phyloP scores from a whole-genome alignment of 768 basidiomycete species.

The Filobasidium floriforme region DNA sequence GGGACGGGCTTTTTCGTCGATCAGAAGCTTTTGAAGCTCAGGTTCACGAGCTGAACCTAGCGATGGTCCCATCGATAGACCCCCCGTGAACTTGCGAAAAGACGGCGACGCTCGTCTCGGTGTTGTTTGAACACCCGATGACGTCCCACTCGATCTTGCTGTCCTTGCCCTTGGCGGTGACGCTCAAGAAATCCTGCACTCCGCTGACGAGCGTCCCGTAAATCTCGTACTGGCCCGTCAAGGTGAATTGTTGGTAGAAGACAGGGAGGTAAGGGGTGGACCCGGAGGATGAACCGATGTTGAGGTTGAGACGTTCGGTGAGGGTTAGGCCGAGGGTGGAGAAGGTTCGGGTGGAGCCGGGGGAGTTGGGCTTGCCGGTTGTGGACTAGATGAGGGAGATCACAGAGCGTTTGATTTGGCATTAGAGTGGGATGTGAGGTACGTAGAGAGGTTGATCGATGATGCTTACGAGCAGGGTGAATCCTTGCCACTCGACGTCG shows the following conservation, averaged over 20 bases:
- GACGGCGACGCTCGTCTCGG: slow-evolving; percentile 16
- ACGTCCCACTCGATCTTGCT: slow-evolving; percentile 25
- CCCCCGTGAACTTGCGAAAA: slow-evolving; percentile 20
- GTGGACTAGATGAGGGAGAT: slow-evolving; percentile 9
- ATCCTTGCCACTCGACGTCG: slow-evolving; percentile 28
- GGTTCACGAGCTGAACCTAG: slow-evolving; percentile 8
- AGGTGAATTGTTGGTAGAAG: slow-evolving; percentile 25
- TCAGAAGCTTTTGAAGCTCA: no score
- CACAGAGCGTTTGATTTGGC: not conserved
- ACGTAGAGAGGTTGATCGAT: not conserved
- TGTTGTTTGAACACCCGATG: slow-evolving; percentile 23
- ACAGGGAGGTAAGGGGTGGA: slow-evolving; percentile 17
- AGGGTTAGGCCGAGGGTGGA: slow-evolving; percentile 23
- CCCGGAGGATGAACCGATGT: slow-evolving; percentile 18
- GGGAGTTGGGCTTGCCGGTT: slow-evolving; percentile 21
- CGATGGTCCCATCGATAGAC: slow-evolving; percentile 15
- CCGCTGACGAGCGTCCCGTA: slow-evolving; percentile 18
- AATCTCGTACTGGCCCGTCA: slow-evolving; percentile 21
- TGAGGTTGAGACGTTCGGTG: slow-evolving; percentile 25
- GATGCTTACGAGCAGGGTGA: slow-evolving; percentile 13
- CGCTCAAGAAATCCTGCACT: slow-evolving; percentile 25
- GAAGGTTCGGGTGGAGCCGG: slow-evolving; percentile 23
- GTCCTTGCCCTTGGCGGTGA: slow-evolving; percentile 7
- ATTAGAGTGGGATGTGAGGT: not conserved
- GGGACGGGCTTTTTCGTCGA: no score